These are phyloP conservation scores for Leishmania mexicana DNA, from an alignment of 208 protist species.

Conservation along the genomic window DNA sequence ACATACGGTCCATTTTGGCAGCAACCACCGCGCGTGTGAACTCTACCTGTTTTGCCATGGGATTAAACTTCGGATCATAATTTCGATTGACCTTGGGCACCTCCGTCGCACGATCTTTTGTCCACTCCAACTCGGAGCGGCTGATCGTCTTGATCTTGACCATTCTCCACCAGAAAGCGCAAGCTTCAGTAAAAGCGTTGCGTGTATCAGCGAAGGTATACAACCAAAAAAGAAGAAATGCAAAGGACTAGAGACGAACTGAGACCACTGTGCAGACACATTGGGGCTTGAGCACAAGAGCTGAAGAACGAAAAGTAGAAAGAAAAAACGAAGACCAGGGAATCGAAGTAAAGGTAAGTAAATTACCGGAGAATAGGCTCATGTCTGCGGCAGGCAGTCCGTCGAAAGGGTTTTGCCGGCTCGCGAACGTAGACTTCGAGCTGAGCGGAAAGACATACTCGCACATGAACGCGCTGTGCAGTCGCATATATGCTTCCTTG, in stretches of 20 bases:
- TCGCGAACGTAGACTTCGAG: not conserved
- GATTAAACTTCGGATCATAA: conserved; percentile 94
- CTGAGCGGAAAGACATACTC: not conserved
- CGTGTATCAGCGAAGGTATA: not conserved
- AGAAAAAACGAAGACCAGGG: not conserved
- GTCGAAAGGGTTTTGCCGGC: not conserved
- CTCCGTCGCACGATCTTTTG: conserved; percentile 89
- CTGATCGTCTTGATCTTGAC: conserved; percentile 95
- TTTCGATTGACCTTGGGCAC: conserved; percentile 93
- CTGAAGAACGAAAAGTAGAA: not conserved
- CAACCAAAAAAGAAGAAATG: not conserved
- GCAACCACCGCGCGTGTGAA: conserved; percentile 96
- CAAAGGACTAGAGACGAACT: not conserved
- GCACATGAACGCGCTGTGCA: not conserved
- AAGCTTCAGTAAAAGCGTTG: not conserved
- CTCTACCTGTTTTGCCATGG: conserved; percentile 96
- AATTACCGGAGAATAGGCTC: not conserved
- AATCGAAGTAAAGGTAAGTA: not conserved
- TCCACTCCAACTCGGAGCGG: conserved; percentile 92
- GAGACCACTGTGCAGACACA: not conserved
- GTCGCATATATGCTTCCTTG: not conserved
- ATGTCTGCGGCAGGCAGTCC: not conserved
- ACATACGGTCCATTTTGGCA: conserved; percentile 96
- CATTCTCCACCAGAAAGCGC: conserved; percentile 35
- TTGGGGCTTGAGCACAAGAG: not conserved